Evolutionary conservation across 345 rosid species (phyloP).

Genomic region (Corchorus capsularis): DNA sequence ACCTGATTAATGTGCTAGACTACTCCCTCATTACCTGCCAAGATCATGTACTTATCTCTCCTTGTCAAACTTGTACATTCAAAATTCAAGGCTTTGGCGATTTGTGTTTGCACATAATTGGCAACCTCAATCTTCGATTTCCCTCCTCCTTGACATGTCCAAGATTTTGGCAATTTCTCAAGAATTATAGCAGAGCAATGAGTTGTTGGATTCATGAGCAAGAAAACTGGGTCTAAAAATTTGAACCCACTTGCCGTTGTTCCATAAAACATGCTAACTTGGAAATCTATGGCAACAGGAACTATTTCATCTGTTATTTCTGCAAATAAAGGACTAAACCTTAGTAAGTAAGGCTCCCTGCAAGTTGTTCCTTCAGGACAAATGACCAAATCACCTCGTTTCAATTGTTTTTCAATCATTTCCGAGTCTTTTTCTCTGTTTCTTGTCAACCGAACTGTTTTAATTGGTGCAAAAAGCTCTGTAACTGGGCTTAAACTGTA

Average conservation of each 20-base stretch:
- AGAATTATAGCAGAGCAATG: conserved; percentile 35
- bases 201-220: conserved; percentile 41
- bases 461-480: conserved; percentile 49
- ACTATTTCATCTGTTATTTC: conserved; percentile 50
- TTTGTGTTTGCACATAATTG: conserved; percentile 47
- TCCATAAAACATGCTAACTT: conserved; percentile 52
- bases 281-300: conserved; percentile 50
- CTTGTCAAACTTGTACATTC: conserved; percentile 57
- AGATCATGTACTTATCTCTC: conserved; percentile 54
- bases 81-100: conserved; percentile 50
- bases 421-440: conserved; percentile 42
- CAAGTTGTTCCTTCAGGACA: conserved; percentile 75
- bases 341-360: conserved; percentile 56
- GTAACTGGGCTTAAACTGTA: conserved; percentile 49
- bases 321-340: conserved; percentile 61
- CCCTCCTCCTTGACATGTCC: conserved; percentile 30
- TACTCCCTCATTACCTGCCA: conserved; percentile 56
- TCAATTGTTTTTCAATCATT: conserved; percentile 31
- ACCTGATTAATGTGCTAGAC: conserved; percentile 1
- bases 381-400: conserved; percentile 45
- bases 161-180: conserved; percentile 31
- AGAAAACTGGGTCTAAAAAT: conserved; percentile 52
- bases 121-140: conserved; percentile 48
- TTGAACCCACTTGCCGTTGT: conserved; percentile 60
- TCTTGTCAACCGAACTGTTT: conserved; percentile 41